Base-by-base conservation (phyloP, 257 asterid species). In the Petrea volubilis region DNA sequence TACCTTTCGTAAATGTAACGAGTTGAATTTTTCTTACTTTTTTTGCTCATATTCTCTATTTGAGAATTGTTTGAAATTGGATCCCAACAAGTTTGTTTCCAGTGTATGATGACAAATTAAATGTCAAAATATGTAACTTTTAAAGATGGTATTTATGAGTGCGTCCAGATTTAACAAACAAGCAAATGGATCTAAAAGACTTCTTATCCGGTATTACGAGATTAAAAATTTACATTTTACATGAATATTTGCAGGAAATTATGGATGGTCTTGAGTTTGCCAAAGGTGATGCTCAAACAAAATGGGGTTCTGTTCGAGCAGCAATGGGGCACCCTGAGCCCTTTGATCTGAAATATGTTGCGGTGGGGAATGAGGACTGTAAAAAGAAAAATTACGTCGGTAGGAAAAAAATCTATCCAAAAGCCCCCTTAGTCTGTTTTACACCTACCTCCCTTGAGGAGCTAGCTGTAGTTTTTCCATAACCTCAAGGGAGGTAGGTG, bases 231-330 rank as follows among this genome's bases (percentile, higher is more conserved):
- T 59, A 65, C n/a, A 38, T 36, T 50, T 74, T 31, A 68, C 60
- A 25, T 60, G n/a, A 43, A n/a, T n/a, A 38, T n/a, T n/a, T 65
- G 69, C 78, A 95, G 99, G 99, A 95, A 80, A 83, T 85, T 70
- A 72, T 95, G 65, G 98, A 91, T 12, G 99, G 99, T 23, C 80
- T 92, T 29, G 97, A 92, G 88, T 95, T 95, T 75, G 96, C 98
- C 31, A 85, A 81, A 71, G 99, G 99, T 5, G 91, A 82, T 79
- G 71, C 88, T 23, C 43, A 76, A 5, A 85, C 99, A 56, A 84
- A 80, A 82, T 95, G 99, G 99, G 99, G 99, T 77, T 88, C 98
- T 47, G 72, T 85, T 73, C 83, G 99, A 84, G 95, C 98, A 64
- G 72, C 85, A 74, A 64, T 95, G 92, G 99, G 98, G 47, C 99